These are phyloP conservation scores for Apophysomyces ossiformis DNA, from an alignment of 371 early-diverging fungal genomes.

Conservation along the genomic window DNA sequence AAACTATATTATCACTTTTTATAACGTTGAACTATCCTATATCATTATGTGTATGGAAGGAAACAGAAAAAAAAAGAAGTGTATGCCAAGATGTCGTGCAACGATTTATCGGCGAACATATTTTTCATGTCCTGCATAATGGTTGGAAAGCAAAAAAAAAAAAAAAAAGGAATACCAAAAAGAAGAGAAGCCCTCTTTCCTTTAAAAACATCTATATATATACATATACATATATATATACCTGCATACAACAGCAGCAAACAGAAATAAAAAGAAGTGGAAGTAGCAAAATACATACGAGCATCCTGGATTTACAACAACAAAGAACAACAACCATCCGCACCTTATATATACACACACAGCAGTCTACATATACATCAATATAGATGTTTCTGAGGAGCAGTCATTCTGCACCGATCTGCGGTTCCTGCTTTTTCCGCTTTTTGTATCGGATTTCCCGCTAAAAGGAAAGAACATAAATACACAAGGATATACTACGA, in stretches of 20 bases:
- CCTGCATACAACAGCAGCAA: background rate
- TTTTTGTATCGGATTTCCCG: background rate
- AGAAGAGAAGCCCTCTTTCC: too few species aligned
- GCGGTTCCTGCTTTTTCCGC: conserved; percentile 11
- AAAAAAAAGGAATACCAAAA: background rate
- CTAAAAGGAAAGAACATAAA: too few species aligned
- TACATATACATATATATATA: too few species aligned
- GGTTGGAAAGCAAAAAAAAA: conserved; percentile 2
- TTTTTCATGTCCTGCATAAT: conserved; percentile 8
- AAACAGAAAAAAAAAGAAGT: background rate
- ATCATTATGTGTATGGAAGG: too few species aligned
- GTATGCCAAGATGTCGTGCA: conserved; percentile 9
- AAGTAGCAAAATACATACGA: too few species aligned
- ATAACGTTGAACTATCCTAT: background rate
- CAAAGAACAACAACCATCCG: too few species aligned
- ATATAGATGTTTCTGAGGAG: conserved; percentile 1
- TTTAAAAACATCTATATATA: too few species aligned
- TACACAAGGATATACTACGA: background rate
- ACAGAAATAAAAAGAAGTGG: conserved; percentile 2
- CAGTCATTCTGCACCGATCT: conserved; percentile 11
- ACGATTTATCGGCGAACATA: conserved; percentile 4
- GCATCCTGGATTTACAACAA: too few species aligned
- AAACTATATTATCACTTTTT: conserved; percentile 5
- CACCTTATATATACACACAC: too few species aligned
- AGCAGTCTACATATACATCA: background rate